Base-by-base conservation (phyloP, 1,284 basidiomycete species). In the Fistulina hepatica region DNA sequence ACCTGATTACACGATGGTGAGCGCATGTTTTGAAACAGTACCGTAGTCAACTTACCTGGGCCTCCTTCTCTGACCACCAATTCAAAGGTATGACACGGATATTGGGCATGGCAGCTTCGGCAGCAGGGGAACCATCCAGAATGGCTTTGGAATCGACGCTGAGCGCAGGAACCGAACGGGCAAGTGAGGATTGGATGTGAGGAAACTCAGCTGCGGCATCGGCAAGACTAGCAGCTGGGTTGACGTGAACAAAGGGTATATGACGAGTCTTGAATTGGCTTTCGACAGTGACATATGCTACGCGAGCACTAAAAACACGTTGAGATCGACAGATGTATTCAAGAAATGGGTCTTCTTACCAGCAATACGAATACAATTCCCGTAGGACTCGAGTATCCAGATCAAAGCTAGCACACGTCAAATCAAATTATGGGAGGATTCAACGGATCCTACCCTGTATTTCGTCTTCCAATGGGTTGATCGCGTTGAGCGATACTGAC, bases 51-150 rank as follows among this genome's bases (percentile, higher is more conserved):
- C 57, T 35, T 25, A 83, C 81, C 62, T 82, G 63, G 1, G 77
- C 78, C 43, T 73, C 74, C 44, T 76, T 71, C 32, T 78, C 76
- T 21, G 81, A 81, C 86, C 90, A 92, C 90, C 91, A 94, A 48
- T 90, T 81, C 19, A 86, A 67, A 4, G 91, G 81, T 44, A 88
- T 81, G 37, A 95, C 76, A 30, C 81, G 81, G 36, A 94, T 88
- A 53, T 90, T 91, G 5, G 83, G 81, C 77, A 89, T 85, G 6
- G 86, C 86, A 3, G 88, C 85, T 51, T 89, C 84, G n/a, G 79
- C 81, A 2, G 85, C 82, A 3, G 81, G 78, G 2, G 81, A 81
- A 10, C 80, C 82, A 0, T 80, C 78, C 20, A 92, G 66, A 33
- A 94, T 79, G 45, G 89, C 76, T 15, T 73, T 66, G 0, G 89